These are phyloP conservation scores for Candida multigemmis DNA, from an alignment of 805 yeast species.

Conservation along the genomic window DNA sequence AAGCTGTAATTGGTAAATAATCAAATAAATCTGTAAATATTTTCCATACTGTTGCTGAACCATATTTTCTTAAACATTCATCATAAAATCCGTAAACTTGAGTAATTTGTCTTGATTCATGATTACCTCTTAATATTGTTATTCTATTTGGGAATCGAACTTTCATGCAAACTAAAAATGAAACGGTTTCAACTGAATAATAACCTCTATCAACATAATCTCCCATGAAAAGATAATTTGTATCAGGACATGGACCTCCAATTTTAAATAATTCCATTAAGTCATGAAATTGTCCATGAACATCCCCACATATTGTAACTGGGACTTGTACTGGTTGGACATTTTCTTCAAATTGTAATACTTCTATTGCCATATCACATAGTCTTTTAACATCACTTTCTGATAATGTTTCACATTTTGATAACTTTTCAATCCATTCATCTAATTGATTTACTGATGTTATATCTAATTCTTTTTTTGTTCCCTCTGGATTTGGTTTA, in stretches of 20 bases:
- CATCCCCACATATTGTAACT: slow-evolving; percentile 95
- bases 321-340: slow-evolving; percentile 95
- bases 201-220: slow-evolving; percentile 88
- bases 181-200: slow-evolving; percentile 86
- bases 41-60: slow-evolving; percentile 90
- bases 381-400: slow-evolving; percentile 73
- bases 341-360: slow-evolving; percentile 83
- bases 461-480: slow-evolving; percentile 22
- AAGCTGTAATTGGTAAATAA: slow-evolving; percentile 87
- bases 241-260: slow-evolving; percentile 55
- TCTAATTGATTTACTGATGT: slow-evolving; percentile 64
- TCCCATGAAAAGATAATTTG: slow-evolving; percentile 40
- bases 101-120: slow-evolving; percentile 91
- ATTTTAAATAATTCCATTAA: slow-evolving; percentile 86
- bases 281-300: slow-evolving; percentile 95
- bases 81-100: slow-evolving; percentile 95
- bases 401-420: slow-evolving; percentile 70
- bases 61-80: slow-evolving; percentile 89
- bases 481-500: slow-evolving; percentile 7
- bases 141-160: slow-evolving; percentile 87
- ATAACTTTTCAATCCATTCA: slow-evolving; percentile 75
- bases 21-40: slow-evolving; percentile 86
- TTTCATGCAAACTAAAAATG: slow-evolving; percentile 83
- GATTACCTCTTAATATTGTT: slow-evolving; percentile 89
- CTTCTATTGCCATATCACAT: slow-evolving; percentile 88